A percentile compares a stretch with the other conserved stretches of the same genome.
Conservation (phyloP, 1,284 basidiomycete genomes). For the Ustilago sp. region DNA sequence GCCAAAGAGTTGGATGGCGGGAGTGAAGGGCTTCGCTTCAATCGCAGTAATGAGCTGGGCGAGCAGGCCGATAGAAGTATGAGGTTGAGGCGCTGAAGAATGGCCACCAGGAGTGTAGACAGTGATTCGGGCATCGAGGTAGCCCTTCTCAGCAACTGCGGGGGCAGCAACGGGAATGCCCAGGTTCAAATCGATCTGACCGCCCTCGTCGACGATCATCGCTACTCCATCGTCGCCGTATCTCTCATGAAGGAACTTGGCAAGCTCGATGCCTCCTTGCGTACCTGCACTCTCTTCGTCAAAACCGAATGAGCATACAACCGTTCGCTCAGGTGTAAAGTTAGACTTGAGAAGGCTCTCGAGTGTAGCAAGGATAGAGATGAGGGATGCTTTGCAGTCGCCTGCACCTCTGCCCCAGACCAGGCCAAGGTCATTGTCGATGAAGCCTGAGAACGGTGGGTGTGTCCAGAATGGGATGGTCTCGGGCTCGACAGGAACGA, state of each 20-base stretch:
- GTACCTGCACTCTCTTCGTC: conserved; percentile 75
- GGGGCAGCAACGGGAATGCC: conserved; percentile 70
- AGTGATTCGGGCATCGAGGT: conserved; percentile 68
- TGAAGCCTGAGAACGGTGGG: conserved; percentile 72
- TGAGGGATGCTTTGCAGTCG: conserved; percentile 70
- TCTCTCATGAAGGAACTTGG: conserved; percentile 37
- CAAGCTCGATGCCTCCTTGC: conserved; percentile 61
- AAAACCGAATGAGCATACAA: conserved; percentile 77
- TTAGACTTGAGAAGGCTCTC: conserved; percentile 71
- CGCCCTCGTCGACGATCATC: conserved; percentile 66
- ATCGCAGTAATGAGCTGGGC: conserved; percentile 74
- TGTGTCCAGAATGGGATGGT: conserved; percentile 72
- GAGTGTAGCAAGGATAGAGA: conserved; percentile 72
- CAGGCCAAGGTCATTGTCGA: conserved; percentile 71
- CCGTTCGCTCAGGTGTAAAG: conserved; percentile 70
- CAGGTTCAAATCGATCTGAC: conserved; percentile 35
- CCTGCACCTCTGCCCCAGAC: conserved; percentile 72
- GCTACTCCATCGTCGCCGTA: conserved; percentile 56
- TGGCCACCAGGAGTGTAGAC: conserved; percentile 75
- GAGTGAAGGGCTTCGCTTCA: conserved; percentile 73
- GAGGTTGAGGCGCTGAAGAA: conserved; percentile 75
- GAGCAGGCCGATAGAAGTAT: conserved; percentile 76
- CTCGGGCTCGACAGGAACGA: conserved; percentile 72
- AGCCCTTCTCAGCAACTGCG: conserved; percentile 77
- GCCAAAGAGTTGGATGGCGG: conserved; percentile 62